These are phyloP conservation scores for Leccinum sublutescens DNA, from an alignment of 768 basidiomycete species.

Conservation along the genomic window DNA sequence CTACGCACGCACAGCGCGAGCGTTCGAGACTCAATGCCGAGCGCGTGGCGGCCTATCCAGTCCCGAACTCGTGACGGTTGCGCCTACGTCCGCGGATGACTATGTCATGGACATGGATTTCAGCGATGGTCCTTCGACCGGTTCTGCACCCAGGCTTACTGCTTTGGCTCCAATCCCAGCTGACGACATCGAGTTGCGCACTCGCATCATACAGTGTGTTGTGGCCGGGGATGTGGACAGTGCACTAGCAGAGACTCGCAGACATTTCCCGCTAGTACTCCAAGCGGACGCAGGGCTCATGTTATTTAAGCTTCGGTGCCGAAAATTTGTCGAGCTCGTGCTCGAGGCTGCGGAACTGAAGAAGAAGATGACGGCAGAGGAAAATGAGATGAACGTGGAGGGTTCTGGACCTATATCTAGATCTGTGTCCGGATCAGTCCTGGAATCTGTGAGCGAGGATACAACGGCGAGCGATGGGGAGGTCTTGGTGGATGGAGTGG, in stretches of 20 bases:
- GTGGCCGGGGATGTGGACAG: constrained; percentile 68
- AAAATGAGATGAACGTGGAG: constrained; percentile 33
- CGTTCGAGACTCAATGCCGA: constrained; percentile 56
- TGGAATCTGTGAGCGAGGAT: constrained; percentile 37
- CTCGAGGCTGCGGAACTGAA: constrained; percentile 67
- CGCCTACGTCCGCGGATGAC: constrained; percentile 26
- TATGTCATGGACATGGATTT: constrained; percentile 52
- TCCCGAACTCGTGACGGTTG: neutral
- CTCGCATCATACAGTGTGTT: constrained; percentile 69
- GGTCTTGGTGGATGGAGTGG: constrained; percentile 46
- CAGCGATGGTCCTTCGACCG: constrained; percentile 17
- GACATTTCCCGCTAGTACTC: constrained; percentile 62
- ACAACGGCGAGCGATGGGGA: constrained; percentile 37
- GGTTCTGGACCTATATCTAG: constrained; percentile 23
- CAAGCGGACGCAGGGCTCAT: constrained; percentile 67
- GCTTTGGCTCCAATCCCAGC: constrained; percentile 28
- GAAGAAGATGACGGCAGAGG: constrained; percentile 53
- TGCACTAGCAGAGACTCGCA: constrained; percentile 55
- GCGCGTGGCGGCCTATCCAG: constrained; percentile 24
- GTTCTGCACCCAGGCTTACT: constrained; percentile 12
- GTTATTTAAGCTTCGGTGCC: constrained; percentile 78
- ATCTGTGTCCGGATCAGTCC: constrained; percentile 23
- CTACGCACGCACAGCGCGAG: constrained; percentile 66
- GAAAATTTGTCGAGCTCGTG: constrained; percentile 83
- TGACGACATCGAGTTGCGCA: constrained; percentile 63